phyloP scores from a whole-genome alignment of 352 stramenopile genomes.

The Globisporangium canariense region DNA sequence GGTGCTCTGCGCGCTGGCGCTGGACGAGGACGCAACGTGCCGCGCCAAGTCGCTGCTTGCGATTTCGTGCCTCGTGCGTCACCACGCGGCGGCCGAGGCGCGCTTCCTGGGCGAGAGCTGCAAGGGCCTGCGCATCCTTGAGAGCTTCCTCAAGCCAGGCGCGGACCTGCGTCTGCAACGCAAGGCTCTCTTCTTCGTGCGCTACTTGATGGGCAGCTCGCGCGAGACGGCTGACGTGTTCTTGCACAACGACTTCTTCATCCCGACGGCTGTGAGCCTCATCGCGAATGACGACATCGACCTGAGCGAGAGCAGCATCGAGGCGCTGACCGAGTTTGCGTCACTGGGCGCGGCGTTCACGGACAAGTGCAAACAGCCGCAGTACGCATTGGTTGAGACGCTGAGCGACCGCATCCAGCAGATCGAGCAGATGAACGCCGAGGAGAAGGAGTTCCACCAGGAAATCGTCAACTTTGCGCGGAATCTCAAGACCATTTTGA shows the following conservation, averaged over 20 bases:
- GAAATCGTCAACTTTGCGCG: constrained; percentile 61
- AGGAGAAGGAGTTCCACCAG: constrained; percentile 66
- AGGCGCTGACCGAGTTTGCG: constrained; percentile 72
- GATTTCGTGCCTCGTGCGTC: constrained; percentile 81
- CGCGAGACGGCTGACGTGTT: constrained; percentile 49
- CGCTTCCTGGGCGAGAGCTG: constrained; percentile 56
- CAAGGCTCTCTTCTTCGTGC: constrained; percentile 82
- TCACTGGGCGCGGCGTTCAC: constrained; percentile 56
- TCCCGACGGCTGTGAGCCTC: constrained; percentile 41
- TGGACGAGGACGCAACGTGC: constrained; percentile 55
- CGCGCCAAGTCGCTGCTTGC: constrained; percentile 75
- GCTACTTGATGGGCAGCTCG: constrained; percentile 70
- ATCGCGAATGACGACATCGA: constrained; percentile 76
- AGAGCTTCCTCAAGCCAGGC: constrained; percentile 39
- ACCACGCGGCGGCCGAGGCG: constrained; percentile 58
- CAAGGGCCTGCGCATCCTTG: constrained; percentile 55
- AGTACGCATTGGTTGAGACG: constrained; percentile 40
- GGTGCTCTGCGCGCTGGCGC: constrained; percentile 54
- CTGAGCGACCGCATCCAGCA: constrained; percentile 51
- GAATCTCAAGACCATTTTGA: constrained; percentile 43
- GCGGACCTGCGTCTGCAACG: constrained; percentile 69
- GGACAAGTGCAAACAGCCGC: constrained; percentile 47
- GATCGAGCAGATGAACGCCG: constrained; percentile 58
- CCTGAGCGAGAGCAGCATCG: constrained; percentile 68
- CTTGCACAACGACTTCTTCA: constrained; percentile 38